Conservation (phyloP, 257 asterid species). For the Rehmannia glutinosa region DNA sequence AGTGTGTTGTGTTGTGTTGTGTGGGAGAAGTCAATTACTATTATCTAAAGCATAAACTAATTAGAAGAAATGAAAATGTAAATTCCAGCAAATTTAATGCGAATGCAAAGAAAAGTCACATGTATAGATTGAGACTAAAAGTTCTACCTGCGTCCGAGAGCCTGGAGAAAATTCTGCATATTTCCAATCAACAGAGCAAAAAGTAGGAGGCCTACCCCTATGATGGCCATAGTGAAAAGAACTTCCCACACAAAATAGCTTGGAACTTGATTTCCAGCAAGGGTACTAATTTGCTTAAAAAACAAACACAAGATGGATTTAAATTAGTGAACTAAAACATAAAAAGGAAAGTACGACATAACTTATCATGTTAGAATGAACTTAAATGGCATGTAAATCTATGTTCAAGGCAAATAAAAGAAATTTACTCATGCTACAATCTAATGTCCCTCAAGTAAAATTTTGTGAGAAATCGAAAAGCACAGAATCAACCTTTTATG, state of each 20-base stretch:
- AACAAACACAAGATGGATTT: slow-evolving; percentile 11
- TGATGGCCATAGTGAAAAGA: slow-evolving; percentile 80
- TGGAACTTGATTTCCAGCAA: slow-evolving; percentile 92
- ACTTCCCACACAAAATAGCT: slow-evolving; percentile 83
- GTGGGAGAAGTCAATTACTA: no score
- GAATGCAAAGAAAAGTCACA: neutral
- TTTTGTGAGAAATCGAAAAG: no score
- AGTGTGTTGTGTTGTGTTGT: no score
- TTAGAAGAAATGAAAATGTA: neutral
- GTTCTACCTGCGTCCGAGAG: slow-evolving; percentile 85
- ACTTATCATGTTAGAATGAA: no score
- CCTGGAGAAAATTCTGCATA: slow-evolving; percentile 96
- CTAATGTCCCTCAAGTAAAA: no score
- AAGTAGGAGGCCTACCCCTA: slow-evolving; percentile 82
- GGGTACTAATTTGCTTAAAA: slow-evolving; percentile 81
- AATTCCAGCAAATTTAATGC: neutral
- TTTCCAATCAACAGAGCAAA: slow-evolving; percentile 92
- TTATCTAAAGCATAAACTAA: neutral
- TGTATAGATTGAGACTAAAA: neutral
- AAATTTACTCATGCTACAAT: no score
- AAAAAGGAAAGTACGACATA: neutral
- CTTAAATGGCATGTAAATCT: no score
- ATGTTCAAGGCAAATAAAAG: no score
- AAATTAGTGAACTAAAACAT: neutral
- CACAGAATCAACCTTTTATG: no score